Evolutionary conservation across 805 yeast genomes (phyloP).

Genomic region (Cyberlindnera misumaiensis): DNA sequence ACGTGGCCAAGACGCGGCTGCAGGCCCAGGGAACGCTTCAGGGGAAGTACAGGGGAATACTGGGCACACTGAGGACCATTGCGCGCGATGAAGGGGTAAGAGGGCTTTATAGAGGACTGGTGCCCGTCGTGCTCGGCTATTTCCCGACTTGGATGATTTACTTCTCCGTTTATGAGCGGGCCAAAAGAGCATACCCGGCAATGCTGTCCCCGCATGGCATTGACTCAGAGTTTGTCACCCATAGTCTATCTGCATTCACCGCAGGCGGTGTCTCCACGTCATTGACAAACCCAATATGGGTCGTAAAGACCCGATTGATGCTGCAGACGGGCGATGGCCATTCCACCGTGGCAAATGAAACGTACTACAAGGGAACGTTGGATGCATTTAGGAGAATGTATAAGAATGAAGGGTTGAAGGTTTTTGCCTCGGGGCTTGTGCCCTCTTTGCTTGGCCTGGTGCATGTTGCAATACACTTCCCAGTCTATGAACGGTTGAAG

Average conservation of each 20-base stretch:
- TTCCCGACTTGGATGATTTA: slow-evolving; percentile 98
- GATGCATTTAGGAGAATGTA: slow-evolving; percentile 84
- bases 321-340: slow-evolving; percentile 45
- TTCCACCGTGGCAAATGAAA: slow-evolving; percentile 12
- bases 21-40: slow-evolving; percentile 72
- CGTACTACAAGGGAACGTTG: slow-evolving; percentile 63
- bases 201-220: slow-evolving; percentile 18
- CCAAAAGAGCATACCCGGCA: slow-evolving; percentile 50
- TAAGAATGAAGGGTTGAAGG: slow-evolving; percentile 66
- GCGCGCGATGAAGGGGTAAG: slow-evolving; percentile 68
- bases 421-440: slow-evolving; percentile 82
- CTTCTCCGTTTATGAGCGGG: slow-evolving; percentile 80
- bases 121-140: slow-evolving; percentile 90
- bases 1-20: slow-evolving; percentile 88
- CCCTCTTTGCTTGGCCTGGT: slow-evolving; percentile 87
- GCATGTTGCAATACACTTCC: slow-evolving; percentile 96
- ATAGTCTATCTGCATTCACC: slow-evolving; percentile 58
- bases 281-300: slow-evolving; percentile 94
- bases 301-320: slow-evolving; percentile 92
- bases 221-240: slow-evolving; percentile 30
- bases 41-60: slow-evolving; percentile 34
- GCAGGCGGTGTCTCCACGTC: slow-evolving; percentile 87
- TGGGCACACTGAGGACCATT: slow-evolving; percentile 60
- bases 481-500: slow-evolving; percentile 82
- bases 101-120: slow-evolving; percentile 85